Evolutionary conservation across 345 rosid genomes (phyloP).

Genomic region (Geranium brycei): DNA sequence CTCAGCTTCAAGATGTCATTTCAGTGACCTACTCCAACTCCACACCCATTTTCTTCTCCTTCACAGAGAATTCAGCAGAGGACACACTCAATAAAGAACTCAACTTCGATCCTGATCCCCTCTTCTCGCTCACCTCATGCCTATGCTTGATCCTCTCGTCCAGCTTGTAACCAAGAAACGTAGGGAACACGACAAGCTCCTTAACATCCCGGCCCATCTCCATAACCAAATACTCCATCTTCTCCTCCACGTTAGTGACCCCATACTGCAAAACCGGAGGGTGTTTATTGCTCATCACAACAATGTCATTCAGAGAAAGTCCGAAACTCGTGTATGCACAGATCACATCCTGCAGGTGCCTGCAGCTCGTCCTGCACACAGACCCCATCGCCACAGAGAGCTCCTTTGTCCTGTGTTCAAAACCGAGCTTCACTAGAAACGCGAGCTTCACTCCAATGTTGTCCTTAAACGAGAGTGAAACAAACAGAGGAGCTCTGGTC

Average conservation of each 20-base stretch:
- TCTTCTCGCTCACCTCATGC: slow-evolving; percentile 42
- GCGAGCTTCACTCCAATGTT: slow-evolving; percentile 53
- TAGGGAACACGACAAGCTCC: slow-evolving; percentile 64
- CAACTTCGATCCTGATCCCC: slow-evolving; percentile 57
- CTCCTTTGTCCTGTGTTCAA: slow-evolving; percentile 42
- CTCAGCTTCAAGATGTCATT: too few species aligned
- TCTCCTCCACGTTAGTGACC: slow-evolving; percentile 41
- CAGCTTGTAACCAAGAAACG: slow-evolving; percentile 75
- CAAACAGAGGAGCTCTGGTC: slow-evolving; percentile 55
- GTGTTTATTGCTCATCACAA: slow-evolving; percentile 66
- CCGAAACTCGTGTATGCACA: slow-evolving; percentile 47
- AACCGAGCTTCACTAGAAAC: slow-evolving; percentile 58
- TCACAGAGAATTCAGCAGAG: slow-evolving; percentile 34
- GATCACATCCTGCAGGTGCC: slow-evolving; percentile 64
- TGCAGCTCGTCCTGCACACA: slow-evolving; percentile 62
- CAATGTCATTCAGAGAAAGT: slow-evolving; percentile 41
- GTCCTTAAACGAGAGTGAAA: slow-evolving; percentile 43
- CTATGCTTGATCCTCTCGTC: slow-evolving; percentile 65
- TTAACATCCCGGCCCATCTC: slow-evolving; percentile 70
- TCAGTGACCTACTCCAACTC: too few species aligned
- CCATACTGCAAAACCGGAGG: slow-evolving; percentile 66
- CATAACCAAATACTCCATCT: slow-evolving; percentile 55
- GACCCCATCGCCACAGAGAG: slow-evolving; percentile 56
- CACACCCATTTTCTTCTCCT: slow-evolving; percentile 1
- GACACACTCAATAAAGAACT: slow-evolving; percentile 58